Base-by-base conservation (phyloP, 768 basidiomycete species). In the Lactarius evosmus region DNA sequence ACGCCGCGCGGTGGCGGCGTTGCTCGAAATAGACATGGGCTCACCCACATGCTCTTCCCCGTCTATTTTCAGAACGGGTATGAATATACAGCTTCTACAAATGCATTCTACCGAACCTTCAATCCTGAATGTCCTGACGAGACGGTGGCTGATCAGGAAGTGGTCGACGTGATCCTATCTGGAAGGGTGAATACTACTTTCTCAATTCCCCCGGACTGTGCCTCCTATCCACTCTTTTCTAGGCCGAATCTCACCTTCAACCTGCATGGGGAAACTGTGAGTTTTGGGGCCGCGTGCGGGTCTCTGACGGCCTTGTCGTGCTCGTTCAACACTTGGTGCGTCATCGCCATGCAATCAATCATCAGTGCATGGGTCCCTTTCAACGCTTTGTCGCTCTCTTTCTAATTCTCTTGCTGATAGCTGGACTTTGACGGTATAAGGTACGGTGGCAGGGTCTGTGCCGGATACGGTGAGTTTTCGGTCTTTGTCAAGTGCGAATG, bases 251-350 rank as follows among this genome's bases (percentile, higher is more conserved):
- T 12, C 34, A 33, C 19, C 36, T 60, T 19, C 46, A 44, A 33
- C 19, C 49, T 11, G 62, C 58, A 16, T 69, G 66, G 66, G 62
- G 65, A 27, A 52, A 49, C n/a, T 62, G 34, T 33, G 40, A 38
- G n/a, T 58, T 58, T 27, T 32, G 22, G n/a, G 68, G 68, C 3
- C 61, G 68, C n/a, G 62, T 69, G 40, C 62, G 66, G 34, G 7
- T 65, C 36, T 58, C 66, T 16, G 68, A 69, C 34, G 68, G 68
- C 16, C 66, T 67, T 16, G 62, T 69, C 3, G 62, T 67, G 14
- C 40, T 69, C 12, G 40, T 61, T 27, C 59, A 63, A 29, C 38
- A 64, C 32, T 12, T n/a, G 30, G 66, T 67, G 51, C 33, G 66
- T 56, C 27, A 17, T 30, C n/a, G 0, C 4, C 58, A 5, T 34